Conservation (phyloP, 129 eudicot species). For the Tanacetum coccineum region DNA sequence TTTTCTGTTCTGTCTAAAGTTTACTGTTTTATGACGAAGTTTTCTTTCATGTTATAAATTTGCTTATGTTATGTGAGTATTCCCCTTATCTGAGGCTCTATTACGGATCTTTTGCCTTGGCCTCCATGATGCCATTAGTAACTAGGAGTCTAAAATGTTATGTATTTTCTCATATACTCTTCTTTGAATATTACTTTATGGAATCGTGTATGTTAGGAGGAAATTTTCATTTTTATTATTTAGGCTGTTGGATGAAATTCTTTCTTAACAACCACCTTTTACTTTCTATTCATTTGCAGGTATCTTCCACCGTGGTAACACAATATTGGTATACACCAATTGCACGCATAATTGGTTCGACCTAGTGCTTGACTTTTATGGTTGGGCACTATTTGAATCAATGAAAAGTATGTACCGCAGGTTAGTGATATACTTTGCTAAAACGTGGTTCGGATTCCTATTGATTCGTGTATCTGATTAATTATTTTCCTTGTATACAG, state of each 20-base stretch:
- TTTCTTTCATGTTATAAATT: too few relatives aligned
- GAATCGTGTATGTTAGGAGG: background rate
- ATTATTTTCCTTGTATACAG: slow-evolving; percentile 29
- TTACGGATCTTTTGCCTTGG: too few relatives aligned
- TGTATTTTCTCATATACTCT: background rate
- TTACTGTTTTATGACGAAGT: too few relatives aligned
- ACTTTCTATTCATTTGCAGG: slow-evolving; percentile 19
- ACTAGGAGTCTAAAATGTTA: background rate
- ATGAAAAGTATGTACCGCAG: slow-evolving; percentile 80
- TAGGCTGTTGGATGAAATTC: slow-evolving; percentile 1
- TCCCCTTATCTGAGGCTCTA: too few relatives aligned
- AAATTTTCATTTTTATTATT: background rate
- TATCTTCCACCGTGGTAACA: slow-evolving; percentile 13
- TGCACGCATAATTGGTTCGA: slow-evolving; percentile 39
- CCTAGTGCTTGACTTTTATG: slow-evolving; percentile 42
- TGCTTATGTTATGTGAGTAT: too few relatives aligned
- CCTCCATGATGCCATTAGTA: too few relatives aligned
- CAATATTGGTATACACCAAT: background rate
- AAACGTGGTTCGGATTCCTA: background rate
- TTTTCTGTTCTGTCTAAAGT: too few relatives aligned
- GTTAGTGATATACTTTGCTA: slow-evolving; percentile 37
- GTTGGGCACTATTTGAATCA: slow-evolving; percentile 36
- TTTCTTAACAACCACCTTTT: slow-evolving; percentile 8
- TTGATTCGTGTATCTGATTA: slow-evolving; percentile 10
- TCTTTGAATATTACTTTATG: background rate